Evolutionary conservation across 306 rosid species (phyloP).

Genomic region (Ormosia emarginata): DNA sequence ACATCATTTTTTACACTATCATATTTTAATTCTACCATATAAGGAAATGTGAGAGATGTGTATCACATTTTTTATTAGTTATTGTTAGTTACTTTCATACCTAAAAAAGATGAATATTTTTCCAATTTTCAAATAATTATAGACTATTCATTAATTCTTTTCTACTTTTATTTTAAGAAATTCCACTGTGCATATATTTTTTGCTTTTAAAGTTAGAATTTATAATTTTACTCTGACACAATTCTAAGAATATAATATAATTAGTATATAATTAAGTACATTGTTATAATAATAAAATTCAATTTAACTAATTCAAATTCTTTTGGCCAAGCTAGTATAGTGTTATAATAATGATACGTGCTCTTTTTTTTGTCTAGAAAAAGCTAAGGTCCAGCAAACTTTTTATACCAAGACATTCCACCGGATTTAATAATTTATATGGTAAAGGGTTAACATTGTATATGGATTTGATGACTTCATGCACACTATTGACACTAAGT

Average conservation of each 20-base stretch:
- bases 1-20: too few relatives aligned
- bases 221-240: background rate
- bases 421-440: background rate
- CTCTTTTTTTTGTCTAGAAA: background rate
- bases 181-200: too few relatives aligned
- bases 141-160: too few relatives aligned
- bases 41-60: too few relatives aligned
- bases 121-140: too few relatives aligned
- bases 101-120: too few relatives aligned
- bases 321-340: background rate
- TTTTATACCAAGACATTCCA: background rate
- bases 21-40: too few relatives aligned
- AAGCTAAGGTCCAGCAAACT: background rate
- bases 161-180: too few relatives aligned
- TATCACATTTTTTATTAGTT: too few relatives aligned
- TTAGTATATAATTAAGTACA: background rate
- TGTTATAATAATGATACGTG: background rate
- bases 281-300: too few relatives aligned
- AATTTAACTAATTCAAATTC: background rate
- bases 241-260: too few relatives aligned
- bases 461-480: background rate
- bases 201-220: background rate
- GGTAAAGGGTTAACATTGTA: background rate
- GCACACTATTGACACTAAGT: background rate
- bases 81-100: too few relatives aligned